phyloP scores from a whole-genome alignment of 306 rosid species.

The Hylodesmum podocarpum region DNA sequence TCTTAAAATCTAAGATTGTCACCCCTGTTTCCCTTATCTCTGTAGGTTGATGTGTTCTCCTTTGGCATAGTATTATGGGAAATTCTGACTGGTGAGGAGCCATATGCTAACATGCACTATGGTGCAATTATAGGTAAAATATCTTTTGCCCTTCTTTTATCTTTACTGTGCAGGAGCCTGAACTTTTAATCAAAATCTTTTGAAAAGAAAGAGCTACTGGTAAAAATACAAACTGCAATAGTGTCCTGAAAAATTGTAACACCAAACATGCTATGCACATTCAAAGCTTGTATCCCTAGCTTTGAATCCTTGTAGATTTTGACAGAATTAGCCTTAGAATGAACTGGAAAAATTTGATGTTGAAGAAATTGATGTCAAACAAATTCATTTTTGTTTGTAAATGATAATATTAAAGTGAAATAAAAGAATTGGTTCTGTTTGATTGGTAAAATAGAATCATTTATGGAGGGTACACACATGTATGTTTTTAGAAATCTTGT shows the following conservation, averaged over 20 bases:
- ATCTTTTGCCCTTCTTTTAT: conserved; percentile 6
- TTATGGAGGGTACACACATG: background rate
- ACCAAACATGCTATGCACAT: background rate
- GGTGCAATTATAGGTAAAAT: conserved; percentile 92
- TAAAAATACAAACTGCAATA: background rate
- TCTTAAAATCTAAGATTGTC: conserved; percentile 4
- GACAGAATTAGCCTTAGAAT: background rate
- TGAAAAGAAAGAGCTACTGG: background rate
- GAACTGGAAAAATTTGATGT: background rate
- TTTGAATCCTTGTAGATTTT: background rate
- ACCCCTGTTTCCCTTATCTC: conserved; percentile 11
- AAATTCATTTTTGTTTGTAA: no score
- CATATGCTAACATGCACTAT: conserved; percentile 96
- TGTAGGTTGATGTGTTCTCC: conserved; percentile 91
- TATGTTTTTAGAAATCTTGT: background rate
- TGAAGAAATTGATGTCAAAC: background rate
- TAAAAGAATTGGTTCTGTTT: background rate
- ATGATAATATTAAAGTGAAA: background rate
- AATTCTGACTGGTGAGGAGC: conserved; percentile 95
- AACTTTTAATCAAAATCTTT: background rate
- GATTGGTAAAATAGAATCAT: background rate
- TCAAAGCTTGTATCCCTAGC: background rate
- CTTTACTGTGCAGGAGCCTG: background rate
- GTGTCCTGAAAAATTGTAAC: background rate
- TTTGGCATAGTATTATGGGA: conserved; percentile 96